Conservation (phyloP, 2,329 filamentous ascomycete genomes). For the Fusarium tricinctum region DNA sequence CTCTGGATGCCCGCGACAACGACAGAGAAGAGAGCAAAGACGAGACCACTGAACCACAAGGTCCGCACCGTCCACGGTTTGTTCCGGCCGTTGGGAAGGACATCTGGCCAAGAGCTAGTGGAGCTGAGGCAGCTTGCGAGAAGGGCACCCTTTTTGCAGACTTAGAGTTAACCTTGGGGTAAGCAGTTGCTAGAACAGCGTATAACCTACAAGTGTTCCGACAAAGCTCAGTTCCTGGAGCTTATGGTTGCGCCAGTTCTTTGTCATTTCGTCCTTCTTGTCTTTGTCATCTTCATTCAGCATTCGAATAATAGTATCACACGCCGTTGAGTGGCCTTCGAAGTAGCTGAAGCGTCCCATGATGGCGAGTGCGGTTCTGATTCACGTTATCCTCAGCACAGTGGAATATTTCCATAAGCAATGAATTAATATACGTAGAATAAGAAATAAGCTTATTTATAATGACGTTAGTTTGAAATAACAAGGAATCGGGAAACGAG, state of each 20-base stretch:
- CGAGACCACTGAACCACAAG: constrained; percentile 14
- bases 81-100: constrained; percentile 14
- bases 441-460: neutral
- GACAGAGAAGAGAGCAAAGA: constrained; percentile 25
- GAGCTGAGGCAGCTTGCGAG: constrained; percentile 26
- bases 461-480: neutral
- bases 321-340: constrained; percentile 1
- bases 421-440: neutral
- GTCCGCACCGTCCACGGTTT: constrained; percentile 20
- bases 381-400: neutral
- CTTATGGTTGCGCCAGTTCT: constrained; percentile 26
- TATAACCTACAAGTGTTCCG: constrained; percentile 17
- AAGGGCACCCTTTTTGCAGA: constrained; percentile 13
- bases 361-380: neutral
- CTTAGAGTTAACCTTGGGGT: neutral
- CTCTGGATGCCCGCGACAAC: constrained; percentile 18
- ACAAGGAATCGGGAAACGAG: neutral
- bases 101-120: constrained; percentile 20
- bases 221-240: constrained; percentile 21
- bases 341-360: constrained; percentile 15
- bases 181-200: rapidly evolving
- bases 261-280: constrained; percentile 17
- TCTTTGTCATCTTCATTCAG: constrained; percentile 15
- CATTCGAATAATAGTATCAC: constrained; percentile 25
- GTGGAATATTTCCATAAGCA: neutral